phyloP scores from a whole-genome alignment of 2,329 filamentous ascomycete species.

The Fusarium nanum region DNA sequence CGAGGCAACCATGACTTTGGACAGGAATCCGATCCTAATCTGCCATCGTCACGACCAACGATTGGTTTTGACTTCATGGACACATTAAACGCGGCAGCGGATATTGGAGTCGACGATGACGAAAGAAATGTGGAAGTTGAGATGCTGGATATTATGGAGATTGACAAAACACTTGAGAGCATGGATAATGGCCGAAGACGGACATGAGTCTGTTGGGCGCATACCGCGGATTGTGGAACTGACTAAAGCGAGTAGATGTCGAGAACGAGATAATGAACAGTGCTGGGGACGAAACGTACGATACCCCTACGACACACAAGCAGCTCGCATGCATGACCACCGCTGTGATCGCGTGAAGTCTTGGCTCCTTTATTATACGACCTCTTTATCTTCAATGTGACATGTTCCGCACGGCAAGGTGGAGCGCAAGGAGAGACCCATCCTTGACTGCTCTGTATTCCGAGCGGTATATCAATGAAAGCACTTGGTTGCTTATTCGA shows the following conservation, averaged over 20 bases:
- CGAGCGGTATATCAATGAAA: constrained; percentile 71
- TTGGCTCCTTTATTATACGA: constrained; percentile 1
- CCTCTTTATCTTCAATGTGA: constrained; percentile 4
- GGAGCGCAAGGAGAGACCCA: constrained; percentile 80
- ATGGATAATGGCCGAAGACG: constrained; percentile 63
- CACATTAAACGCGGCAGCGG: constrained; percentile 64
- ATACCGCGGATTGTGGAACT: constrained; percentile 19
- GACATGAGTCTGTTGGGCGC: constrained; percentile 59
- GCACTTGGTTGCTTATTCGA: constrained; percentile 39
- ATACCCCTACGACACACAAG: constrained; percentile 50
- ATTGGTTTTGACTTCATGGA: constrained; percentile 63
- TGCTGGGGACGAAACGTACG: constrained; percentile 49
- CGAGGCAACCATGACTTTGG: constrained; percentile 42
- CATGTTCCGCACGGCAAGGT: constrained; percentile 74
- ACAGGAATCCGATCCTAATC: constrained; percentile 40
- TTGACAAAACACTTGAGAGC: constrained; percentile 68
- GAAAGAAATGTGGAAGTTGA: constrained; percentile 67
- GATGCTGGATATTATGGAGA: constrained; percentile 74
- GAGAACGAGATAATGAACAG: constrained; percentile 37
- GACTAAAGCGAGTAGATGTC: constrained; percentile 43
- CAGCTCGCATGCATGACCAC: constrained; percentile 5
- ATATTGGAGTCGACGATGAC: constrained; percentile 61
- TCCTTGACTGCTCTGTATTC: constrained; percentile 82
- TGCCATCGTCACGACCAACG: constrained; percentile 48
- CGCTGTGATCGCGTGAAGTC: constrained; percentile 11